Conservation (phyloP, 768 basidiomycete genomes). For the Mycena epipterygia region DNA sequence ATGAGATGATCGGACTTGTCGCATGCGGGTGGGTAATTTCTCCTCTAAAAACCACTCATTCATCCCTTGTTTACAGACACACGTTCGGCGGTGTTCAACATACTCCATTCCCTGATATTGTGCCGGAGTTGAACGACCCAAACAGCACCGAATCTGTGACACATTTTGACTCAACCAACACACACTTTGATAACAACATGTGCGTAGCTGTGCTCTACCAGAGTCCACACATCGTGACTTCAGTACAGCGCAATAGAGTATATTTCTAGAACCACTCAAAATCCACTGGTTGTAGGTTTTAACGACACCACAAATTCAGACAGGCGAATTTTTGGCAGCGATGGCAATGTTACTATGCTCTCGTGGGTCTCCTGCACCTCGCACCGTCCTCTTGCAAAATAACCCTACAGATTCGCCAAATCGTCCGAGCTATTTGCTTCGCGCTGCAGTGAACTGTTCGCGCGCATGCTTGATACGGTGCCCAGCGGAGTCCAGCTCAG, state of each 20-base stretch:
- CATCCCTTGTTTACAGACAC: slow-evolving; percentile 8
- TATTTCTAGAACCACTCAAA: slow-evolving; percentile 51
- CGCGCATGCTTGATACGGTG: slow-evolving; percentile 22
- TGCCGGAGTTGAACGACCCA: slow-evolving; percentile 12
- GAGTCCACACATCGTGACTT: slow-evolving; percentile 9
- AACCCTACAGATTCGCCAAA: slow-evolving; percentile 5
- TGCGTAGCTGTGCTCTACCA: slow-evolving; percentile 11
- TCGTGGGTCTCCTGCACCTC: slow-evolving; percentile 36
- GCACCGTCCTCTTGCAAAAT: not conserved
- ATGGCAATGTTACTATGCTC: slow-evolving; percentile 52
- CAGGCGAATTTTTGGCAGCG: slow-evolving; percentile 51
- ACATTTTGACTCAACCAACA: slow-evolving; percentile 12
- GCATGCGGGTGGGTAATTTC: slow-evolving; percentile 20
- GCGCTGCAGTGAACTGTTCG: slow-evolving; percentile 13
- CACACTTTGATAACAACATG: slow-evolving; percentile 18
- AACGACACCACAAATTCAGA: slow-evolving; percentile 54
- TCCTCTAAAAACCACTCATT: slow-evolving; percentile 11
- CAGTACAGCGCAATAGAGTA: slow-evolving; percentile 51
- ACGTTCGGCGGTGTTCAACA: slow-evolving; percentile 15
- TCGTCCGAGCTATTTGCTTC: slow-evolving; percentile 14
- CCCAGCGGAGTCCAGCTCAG: slow-evolving; percentile 19
- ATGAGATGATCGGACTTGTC: slow-evolving; percentile 24
- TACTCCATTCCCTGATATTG: slow-evolving; percentile 15
- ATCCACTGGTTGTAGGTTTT: slow-evolving; percentile 50
- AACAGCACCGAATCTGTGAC: slow-evolving; percentile 2